Conservation (phyloP, 2,329 filamentous ascomycete genomes). For the Herpomyces periplanetae region DNA sequence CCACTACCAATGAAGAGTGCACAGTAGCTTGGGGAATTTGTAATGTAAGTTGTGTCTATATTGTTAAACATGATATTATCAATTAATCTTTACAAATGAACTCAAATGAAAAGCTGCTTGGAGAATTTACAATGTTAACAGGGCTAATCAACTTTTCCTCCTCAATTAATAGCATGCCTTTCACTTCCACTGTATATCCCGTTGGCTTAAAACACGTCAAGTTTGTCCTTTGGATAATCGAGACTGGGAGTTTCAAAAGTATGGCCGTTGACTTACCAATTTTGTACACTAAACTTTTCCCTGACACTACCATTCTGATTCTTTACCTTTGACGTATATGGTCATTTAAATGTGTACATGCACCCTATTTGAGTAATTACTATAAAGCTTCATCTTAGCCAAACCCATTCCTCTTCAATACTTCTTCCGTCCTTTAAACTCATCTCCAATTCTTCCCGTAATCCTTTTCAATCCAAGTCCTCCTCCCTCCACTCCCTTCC, state of each 20-base stretch:
- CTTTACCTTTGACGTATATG: no score
- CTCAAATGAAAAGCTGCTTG: constrained; percentile 1
- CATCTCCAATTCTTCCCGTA: no score
- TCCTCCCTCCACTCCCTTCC: no score
- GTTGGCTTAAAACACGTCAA: constrained; percentile 96
- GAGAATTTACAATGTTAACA: constrained; percentile 1
- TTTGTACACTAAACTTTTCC: no score
- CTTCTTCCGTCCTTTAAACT: no score
- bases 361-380: no score
- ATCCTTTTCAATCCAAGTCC: no score
- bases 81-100: not conserved
- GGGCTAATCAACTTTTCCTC: constrained; percentile 7
- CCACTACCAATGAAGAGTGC: constrained; percentile 83
- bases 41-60: constrained; percentile 27
- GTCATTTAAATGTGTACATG: no score
- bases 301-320: no score
- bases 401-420: no score
- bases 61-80: not conserved
- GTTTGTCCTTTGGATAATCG: constrained; percentile 90
- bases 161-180: constrained; percentile 37
- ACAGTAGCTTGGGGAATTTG: constrained; percentile 97
- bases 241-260: constrained; percentile 99
- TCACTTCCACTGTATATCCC: constrained; percentile 96
- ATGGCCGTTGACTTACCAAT: constrained; percentile 41
- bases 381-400: no score